Evolutionary conservation across 371 early-diverging fungal genomes (phyloP), one percentile per base, ranked within the genome.

Genomic region (Mucor lusitanicus): DNA sequence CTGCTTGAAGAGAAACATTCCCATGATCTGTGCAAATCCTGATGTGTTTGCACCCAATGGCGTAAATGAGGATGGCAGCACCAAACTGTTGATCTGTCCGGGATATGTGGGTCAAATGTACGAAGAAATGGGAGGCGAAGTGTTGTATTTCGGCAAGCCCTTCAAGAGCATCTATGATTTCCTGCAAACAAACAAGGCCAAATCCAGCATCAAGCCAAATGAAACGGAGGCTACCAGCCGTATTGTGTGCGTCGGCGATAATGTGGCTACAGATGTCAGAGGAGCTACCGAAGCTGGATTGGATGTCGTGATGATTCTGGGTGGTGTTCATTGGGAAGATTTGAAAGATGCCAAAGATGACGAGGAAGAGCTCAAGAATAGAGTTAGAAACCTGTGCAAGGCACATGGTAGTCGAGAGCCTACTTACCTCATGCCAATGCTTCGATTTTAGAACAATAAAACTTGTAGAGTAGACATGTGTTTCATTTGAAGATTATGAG

Each of bases 101-200:
- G 83, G 83, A 0, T 83, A 70, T 63, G 60, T 83, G 6, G 83
- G 75, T 2, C 48, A 78, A 61, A 63, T 80, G 67, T 83, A 83
- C 55, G 77, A 76, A 25, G 62, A 66, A 17, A 73, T 80, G 73
- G 83, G 83, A 19, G 82, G 83, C 5, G 54, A 60, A 25, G 83
- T 83, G 3, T 62, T 83, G 3, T 80, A 80, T 48, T 83, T 83
- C 64, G 83, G 83, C 15, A 83, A 83, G 32, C 83, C 83, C 0
- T 78, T 70, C 50, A 53, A 69, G 19, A 78, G 77, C 37, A 80
- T 83, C 30, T 83, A 83, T 65, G 63, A 74, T 7, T 80, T 70
- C 56, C 27, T 83, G 15, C 5, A 75, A 6, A 35, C 46, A 15
- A 69, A 69, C 30, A 61, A 56, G 11, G 54, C 64, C 7, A 54